Evolutionary conservation across 495 filamentous ascomycete species (phyloP), one percentile per base, ranked within the genome.

Genomic region (Aspergillus kassunensis): DNA sequence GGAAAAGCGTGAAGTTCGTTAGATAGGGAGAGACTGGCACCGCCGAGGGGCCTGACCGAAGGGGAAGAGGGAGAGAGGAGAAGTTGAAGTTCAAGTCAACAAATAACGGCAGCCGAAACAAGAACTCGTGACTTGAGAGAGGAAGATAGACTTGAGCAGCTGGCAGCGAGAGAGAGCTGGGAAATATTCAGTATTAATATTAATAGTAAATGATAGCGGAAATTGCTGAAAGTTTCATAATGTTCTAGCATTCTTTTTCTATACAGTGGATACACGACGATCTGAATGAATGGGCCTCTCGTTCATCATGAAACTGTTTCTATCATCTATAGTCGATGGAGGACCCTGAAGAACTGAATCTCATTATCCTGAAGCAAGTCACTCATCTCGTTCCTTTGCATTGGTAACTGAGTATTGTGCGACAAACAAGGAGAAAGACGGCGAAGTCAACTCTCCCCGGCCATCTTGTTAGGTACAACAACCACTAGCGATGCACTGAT

Each of bases 241-340:
- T 47, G 37, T 44, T 29, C 60, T 66, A 59, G 61, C 40, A 58
- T 56, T 60, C 27, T 29, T 29, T 49, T 37, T 11, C 29, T 37
- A 52, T 51, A 31, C 30, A 53, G 62, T 68, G 67, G 69, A 67
- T 35, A 35, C 44, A 58, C 48, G 67, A 57, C 63, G 69, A 71
- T 71, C 68, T 67, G 62, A 67, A 67, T 53, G 23, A 40, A 25
- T 53, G 42, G 42, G 12, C n/a, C 31, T 21, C 45, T 49, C n/a
- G 45, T 37, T 36, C 23, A n/a, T 44, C 2, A 25, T 45, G 43
- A 45, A 45, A 45, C 43, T 45, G 16, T 27, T 31, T 13, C 25
- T n/a, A n/a, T n/a, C n/a, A n/a, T n/a, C n/a, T n/a, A n/a, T n/a
- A n/a, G n/a, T n/a, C n/a, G n/a, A 23, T 43, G 21, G 40, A 21